Evolutionary conservation across 225 moss, liverwort and hornwort species (phyloP), one percentile per base, ranked within the genome.

Genomic region (Marchantia paleacea): DNA sequence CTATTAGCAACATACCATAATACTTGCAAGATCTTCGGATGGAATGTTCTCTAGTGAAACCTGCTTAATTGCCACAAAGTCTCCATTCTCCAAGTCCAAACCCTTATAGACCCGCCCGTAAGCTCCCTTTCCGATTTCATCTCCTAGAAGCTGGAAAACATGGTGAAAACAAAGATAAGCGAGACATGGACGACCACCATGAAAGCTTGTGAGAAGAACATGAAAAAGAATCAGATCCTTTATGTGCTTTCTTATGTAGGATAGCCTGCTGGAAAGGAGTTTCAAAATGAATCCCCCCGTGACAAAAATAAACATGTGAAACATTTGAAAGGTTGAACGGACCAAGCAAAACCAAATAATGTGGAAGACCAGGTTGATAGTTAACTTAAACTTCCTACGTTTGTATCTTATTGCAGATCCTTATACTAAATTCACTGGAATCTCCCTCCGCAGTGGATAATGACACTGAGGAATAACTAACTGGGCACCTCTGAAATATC

Each of bases 81-180:
- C 93, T 72, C 95, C 97, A 92, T 95, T 97, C 82, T 97, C 97
- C 89, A 93, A 89, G 86, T 97, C 97, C 90, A 93, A 86, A 75
- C 95, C 95, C 81, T 95, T 95, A 72, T 91, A 97, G 11, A 97
- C 97, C 80, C 93, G 89, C 78, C 95, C 97, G 84, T 97, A 95
- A 18, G 97, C 95, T 73, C 97, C 95, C 84, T 97, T 97, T 0
- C 95, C 97, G 80, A 97, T 95, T 90, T 97, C 95, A 91, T 97
- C 97, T 79, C 97, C 97, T 74, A 97, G 82, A 87, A 93, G 84
- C 95, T 95, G 93, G 80, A 81, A 84, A 25, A 73, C 75, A 52
- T 24, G 16, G 51, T 50, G 25, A 78, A 19, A 39, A 71, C 19
- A n/a, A 54, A 1, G 55, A 16, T 63, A 47, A 60, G 73, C 51